Conservation (phyloP, 208 protist species). For the Leishmania turanica region DNA sequence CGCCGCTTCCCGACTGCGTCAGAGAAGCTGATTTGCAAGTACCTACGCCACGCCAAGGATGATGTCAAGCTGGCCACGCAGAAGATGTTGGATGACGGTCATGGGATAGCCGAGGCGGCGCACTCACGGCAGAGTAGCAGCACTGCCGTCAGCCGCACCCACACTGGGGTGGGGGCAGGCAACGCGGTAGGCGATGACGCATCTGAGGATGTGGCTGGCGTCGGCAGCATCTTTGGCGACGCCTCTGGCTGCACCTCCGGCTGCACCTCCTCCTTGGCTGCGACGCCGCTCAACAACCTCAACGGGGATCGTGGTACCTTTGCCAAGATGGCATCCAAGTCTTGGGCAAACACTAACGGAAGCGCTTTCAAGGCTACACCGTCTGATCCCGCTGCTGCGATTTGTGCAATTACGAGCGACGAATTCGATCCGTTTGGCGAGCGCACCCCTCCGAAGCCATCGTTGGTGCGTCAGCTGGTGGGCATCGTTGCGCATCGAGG, state of each 20-base stretch:
- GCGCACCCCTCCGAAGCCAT: conserved; percentile 22
- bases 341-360: neutral
- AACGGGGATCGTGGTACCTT: neutral
- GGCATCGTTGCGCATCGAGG: conserved; percentile 87
- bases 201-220: conserved; percentile 13
- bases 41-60: conserved; percentile 22
- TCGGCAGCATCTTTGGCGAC: conserved; percentile 5
- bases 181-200: conserved; percentile 11
- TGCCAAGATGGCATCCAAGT: neutral
- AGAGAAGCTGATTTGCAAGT: conserved; percentile 18
- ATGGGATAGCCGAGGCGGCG: conserved; percentile 7
- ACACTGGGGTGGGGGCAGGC: neutral
- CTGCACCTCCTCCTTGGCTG: conserved; percentile 6
- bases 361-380: neutral
- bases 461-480: conserved; percentile 60
- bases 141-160: neutral
- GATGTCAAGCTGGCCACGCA: conserved; percentile 35
- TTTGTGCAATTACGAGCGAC: conserved; percentile 22
- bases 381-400: neutral
- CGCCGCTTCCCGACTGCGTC: conserved; percentile 42
- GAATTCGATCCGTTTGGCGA: conserved; percentile 47
- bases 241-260: conserved; percentile 3
- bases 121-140: conserved; percentile 27
- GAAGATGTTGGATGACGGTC: conserved; percentile 29
- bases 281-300: neutral